phyloP scores from a whole-genome alignment of 208 protist species.

The Leishmania lainsoni region DNA sequence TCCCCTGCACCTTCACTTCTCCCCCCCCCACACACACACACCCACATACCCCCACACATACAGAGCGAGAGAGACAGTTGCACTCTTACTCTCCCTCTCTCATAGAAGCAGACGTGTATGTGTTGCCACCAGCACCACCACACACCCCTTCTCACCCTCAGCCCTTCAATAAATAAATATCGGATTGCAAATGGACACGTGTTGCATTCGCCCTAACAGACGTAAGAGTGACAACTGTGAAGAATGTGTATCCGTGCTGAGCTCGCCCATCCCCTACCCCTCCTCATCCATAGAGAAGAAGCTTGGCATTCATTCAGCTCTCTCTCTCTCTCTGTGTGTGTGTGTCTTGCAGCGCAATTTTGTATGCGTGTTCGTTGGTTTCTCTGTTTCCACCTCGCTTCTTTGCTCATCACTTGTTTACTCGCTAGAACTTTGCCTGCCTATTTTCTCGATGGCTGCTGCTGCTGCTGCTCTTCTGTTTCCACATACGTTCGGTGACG shows the following conservation, averaged over 20 bases:
- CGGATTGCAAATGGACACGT: not conserved
- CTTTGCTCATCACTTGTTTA: conserved; percentile 6
- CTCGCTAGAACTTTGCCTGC: not conserved
- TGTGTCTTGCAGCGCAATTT: not conserved
- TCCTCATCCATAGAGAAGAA: not conserved
- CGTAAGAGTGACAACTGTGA: not conserved
- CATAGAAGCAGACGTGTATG: not conserved
- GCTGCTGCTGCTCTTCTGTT: conserved; percentile 11
- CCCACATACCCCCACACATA: too few species aligned
- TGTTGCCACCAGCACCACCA: too few species aligned
- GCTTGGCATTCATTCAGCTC: not conserved
- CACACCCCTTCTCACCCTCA: not conserved
- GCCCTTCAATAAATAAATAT: not conserved
- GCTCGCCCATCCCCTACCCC: not conserved
- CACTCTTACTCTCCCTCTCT: not conserved
- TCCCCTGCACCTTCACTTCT: not conserved
- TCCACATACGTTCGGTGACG: not conserved
- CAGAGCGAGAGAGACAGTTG: not conserved
- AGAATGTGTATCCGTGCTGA: not conserved
- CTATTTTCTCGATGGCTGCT: not conserved
- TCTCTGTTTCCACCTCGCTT: not conserved
- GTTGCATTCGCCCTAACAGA: not conserved
- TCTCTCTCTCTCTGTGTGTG: not conserved
- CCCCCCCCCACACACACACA: not conserved
- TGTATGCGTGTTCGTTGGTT: not conserved